Conservation (phyloP, 331 rosid species). For the Malus hybrid region DNA sequence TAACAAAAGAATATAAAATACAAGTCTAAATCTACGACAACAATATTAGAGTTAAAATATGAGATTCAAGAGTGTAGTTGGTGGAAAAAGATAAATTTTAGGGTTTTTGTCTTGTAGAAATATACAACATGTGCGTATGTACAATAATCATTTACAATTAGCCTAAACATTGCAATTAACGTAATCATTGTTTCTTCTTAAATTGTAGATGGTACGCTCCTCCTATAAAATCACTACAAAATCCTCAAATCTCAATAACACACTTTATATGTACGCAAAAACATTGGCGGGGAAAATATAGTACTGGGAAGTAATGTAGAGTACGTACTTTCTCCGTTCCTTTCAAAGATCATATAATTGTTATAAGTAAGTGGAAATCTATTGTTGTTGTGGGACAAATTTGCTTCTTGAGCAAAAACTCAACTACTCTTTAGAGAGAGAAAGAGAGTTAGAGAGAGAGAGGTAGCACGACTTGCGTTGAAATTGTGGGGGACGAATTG, state of each 20-base stretch:
- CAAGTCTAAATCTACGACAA: background rate
- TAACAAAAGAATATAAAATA: no score
- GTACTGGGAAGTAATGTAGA: background rate
- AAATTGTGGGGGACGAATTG: conserved; percentile 55
- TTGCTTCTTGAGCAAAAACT: conserved; percentile 8
- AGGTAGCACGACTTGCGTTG: conserved; percentile 41
- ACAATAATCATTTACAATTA: background rate
- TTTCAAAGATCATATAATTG: background rate
- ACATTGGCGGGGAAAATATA: background rate
- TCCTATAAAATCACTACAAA: background rate
- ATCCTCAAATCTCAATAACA: background rate
- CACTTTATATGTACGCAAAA: background rate
- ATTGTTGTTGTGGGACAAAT: background rate
- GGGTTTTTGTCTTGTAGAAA: background rate
- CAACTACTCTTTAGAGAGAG: conserved; percentile 36
- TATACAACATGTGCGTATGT: no score
- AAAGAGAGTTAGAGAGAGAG: background rate
- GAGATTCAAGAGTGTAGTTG: background rate
- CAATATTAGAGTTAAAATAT: background rate
- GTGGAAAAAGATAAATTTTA: background rate
- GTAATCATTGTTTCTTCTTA: background rate
- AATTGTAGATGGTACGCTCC: background rate
- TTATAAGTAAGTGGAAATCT: background rate
- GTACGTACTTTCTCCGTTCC: background rate
- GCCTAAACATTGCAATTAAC: background rate